Conservation (phyloP, 2,329 filamentous ascomycete species). For the Ceratocystis huliohia region DNA sequence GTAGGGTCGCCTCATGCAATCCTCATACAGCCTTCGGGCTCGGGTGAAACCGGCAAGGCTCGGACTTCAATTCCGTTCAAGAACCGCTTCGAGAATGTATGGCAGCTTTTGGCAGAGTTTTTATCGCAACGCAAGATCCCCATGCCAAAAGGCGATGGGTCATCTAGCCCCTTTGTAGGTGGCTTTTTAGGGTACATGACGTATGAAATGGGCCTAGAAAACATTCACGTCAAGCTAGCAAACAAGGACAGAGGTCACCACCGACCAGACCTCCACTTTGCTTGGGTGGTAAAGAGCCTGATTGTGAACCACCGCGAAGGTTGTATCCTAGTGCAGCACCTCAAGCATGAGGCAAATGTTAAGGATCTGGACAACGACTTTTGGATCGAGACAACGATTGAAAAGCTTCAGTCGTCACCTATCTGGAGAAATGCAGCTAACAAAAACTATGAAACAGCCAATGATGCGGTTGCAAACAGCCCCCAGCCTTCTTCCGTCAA, state of each 20-base stretch:
- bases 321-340: slow-evolving; percentile 53
- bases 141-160: slow-evolving; percentile 21
- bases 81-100: slow-evolving; percentile 30
- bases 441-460: not conserved
- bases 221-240: slow-evolving; percentile 36
- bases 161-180: slow-evolving; percentile 51
- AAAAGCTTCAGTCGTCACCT: slow-evolving; percentile 22
- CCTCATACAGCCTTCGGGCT: slow-evolving; percentile 5
- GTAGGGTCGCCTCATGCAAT: slow-evolving; percentile 34
- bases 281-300: slow-evolving; percentile 64
- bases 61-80: slow-evolving; percentile 26
- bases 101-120: slow-evolving; percentile 40
- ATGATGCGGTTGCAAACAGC: not conserved
- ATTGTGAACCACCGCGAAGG: slow-evolving; percentile 59
- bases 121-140: slow-evolving; percentile 27
- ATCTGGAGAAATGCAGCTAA: slow-evolving; percentile 24
- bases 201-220: slow-evolving; percentile 66
- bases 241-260: slow-evolving; percentile 28
- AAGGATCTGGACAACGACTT: slow-evolving; percentile 23
- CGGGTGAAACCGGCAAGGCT: not conserved
- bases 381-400: slow-evolving; percentile 4
- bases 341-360: slow-evolving; percentile 29
- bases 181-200: slow-evolving; percentile 76
- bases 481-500: not conserved
- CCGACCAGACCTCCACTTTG: slow-evolving; percentile 59